Conservation (phyloP, 345 rosid genomes). For the Triadica sebifera region DNA sequence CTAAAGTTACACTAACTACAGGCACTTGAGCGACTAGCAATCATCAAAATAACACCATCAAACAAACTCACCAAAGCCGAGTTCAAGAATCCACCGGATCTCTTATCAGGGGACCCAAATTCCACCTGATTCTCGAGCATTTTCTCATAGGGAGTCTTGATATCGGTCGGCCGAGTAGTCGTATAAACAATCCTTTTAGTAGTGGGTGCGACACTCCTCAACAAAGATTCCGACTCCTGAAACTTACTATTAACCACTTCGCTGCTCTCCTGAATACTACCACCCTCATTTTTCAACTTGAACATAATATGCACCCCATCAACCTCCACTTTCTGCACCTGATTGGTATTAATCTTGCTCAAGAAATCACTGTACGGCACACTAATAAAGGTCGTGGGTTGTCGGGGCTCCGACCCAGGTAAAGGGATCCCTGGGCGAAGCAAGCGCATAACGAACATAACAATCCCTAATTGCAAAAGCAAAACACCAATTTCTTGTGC, state of each 20-base stretch:
- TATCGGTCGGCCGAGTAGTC: conserved; percentile 74
- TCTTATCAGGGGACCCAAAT: conserved; percentile 87
- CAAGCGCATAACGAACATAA: conserved; percentile 77
- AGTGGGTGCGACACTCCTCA: conserved; percentile 59
- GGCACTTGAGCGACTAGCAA: neutral
- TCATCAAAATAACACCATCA: neutral
- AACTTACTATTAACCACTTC: conserved; percentile 39
- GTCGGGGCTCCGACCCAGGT: conserved; percentile 80
- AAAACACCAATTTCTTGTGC: conserved; percentile 78
- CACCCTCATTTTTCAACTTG: conserved; percentile 60
- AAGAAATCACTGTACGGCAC: conserved; percentile 92
- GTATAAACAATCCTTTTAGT: conserved; percentile 64
- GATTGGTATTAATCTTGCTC: conserved; percentile 59
- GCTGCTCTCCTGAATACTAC: conserved; percentile 32
- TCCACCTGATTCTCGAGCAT: conserved; percentile 90
- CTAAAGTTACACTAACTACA: conserved; percentile 8
- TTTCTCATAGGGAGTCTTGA: conserved; percentile 87
- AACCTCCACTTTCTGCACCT: conserved; percentile 83
- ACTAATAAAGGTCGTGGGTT: conserved; percentile 52
- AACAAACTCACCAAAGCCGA: conserved; percentile 63
- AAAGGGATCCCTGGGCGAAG: conserved; percentile 82
- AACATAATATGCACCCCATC: conserved; percentile 85
- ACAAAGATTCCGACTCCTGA: conserved; percentile 58
- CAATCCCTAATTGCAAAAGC: conserved; percentile 70
- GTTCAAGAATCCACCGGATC: conserved; percentile 76